Percentiles rank a stretch among this genome's conserved stretches.
phyloP scores from a whole-genome alignment of 2,329 filamentous ascomycete genomes.

The Boeremia exigua region DNA sequence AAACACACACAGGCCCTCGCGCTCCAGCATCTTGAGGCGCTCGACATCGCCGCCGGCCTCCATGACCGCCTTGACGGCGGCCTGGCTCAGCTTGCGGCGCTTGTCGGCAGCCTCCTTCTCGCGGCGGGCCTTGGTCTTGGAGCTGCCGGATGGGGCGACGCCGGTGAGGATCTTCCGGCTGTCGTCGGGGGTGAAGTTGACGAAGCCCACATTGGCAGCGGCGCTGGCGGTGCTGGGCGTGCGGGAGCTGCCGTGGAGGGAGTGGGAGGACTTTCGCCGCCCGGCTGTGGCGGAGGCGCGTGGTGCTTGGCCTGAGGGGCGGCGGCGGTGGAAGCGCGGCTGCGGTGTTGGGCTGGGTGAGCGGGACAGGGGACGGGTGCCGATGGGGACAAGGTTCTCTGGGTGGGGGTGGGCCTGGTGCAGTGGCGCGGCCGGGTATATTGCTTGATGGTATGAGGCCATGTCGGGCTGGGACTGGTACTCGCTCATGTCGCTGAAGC shows the following conservation, averaged over 20 bases:
- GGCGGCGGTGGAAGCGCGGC: slow-evolving; percentile 34
- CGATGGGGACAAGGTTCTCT: slow-evolving; percentile 26
- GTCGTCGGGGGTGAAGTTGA: slow-evolving; percentile 89
- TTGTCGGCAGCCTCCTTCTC: slow-evolving; percentile 88
- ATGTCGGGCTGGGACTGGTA: slow-evolving; percentile 21
- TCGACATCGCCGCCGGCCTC: slow-evolving; percentile 72
- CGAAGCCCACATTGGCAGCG: slow-evolving; percentile 64
- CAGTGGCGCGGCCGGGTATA: slow-evolving; percentile 4
- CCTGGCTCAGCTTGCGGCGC: slow-evolving; percentile 70
- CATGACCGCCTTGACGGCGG: slow-evolving; percentile 70
- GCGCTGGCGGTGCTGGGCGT: slow-evolving; percentile 51
- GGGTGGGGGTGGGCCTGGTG: background rate
- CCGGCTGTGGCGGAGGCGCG: slow-evolving; percentile 6
- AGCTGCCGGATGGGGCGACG: slow-evolving; percentile 88
- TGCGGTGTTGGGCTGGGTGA: slow-evolving; percentile 34
- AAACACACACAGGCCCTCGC: slow-evolving; percentile 47
- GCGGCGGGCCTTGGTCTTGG: slow-evolving; percentile 91
- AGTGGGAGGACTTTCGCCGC: slow-evolving; percentile 6
- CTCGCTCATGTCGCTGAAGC: slow-evolving; percentile 26
- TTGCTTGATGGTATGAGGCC: slow-evolving; percentile 2
- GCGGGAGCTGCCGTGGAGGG: slow-evolving; percentile 42
- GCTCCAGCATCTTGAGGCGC: slow-evolving; percentile 51
- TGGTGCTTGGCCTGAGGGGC: slow-evolving; percentile 20
- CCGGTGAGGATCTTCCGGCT: slow-evolving; percentile 80
- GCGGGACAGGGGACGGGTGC: slow-evolving; percentile 30